Base-by-base conservation (phyloP, 306 rosid genomes). In the Quercus suber region DNA sequence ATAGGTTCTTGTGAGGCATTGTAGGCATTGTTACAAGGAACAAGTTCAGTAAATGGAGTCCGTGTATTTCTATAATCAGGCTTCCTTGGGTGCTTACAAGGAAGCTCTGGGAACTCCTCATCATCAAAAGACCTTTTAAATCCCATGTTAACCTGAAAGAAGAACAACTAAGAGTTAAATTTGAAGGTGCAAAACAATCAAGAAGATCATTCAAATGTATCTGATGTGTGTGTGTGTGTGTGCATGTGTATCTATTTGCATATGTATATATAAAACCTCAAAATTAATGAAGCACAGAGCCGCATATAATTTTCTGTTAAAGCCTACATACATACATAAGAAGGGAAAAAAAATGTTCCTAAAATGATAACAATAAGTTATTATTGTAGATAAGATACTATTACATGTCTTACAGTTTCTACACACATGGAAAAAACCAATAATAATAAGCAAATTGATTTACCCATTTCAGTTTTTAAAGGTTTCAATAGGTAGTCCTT, bases 121-220 rank as follows among this genome's bases (percentile, higher is more conserved):
- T 73, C 84, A 73, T 82, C 89, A 78, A 74, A 82, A 52, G 85
- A 82, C 81, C 94, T 78, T 77, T 90, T 88, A 53, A 76, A 81
- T 77, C 94, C 94, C 94, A 90, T 90, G 73, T 69, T 73, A 60
- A 76, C 55, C 87, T 82, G 83, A 69, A 55, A 71, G 51, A 61
- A 75, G 5, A n/a, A 33, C 6, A 45, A n/a, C 6, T 52, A 64
- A 56, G 35, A 60, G 27, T 68, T 55, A 74, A 31, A n/a, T 15
- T 30, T 49, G 35, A 2, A 79, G 31, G 15, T 17, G 5, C 15
- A 21, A 23, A 59, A 3, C 10, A 64, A 64, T 18, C 20, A 64
- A 4, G 43, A 64, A 64, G 43, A 64, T 5, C 69, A 63, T 63
- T 10, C 33, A 17, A 17, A 49, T 49, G 53, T 12, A 12, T 49